Conservation (phyloP, 192 early-diverging fungal genomes). For the Geranomyces variabilis region DNA sequence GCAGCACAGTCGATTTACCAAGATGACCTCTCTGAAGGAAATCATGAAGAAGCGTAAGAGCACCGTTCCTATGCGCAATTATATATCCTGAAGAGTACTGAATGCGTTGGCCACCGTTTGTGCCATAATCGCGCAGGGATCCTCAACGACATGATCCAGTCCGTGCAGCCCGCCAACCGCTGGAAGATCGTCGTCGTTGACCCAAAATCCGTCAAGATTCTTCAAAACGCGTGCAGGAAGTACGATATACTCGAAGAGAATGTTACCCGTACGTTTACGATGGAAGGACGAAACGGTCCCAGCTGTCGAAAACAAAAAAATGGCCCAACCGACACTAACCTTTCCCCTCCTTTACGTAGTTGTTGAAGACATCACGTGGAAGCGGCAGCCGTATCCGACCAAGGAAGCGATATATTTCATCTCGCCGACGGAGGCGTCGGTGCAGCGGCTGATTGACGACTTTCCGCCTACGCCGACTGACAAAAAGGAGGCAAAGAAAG, state of each 20-base stretch:
- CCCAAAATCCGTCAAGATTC: constrained; percentile 69
- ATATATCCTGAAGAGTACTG: background rate
- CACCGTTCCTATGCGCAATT: background rate
- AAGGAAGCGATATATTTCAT: constrained; percentile 71
- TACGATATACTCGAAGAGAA: constrained; percentile 76
- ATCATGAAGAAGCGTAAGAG: constrained; percentile 32
- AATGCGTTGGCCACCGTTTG: too few relatives aligned
- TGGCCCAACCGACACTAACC: background rate
- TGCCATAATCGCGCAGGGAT: constrained; percentile 42
- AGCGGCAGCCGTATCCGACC: constrained; percentile 56
- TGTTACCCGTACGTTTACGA: constrained; percentile 60
- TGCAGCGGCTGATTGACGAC: constrained; percentile 55
- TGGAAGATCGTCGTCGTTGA: constrained; percentile 89
- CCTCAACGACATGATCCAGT: constrained; percentile 73
- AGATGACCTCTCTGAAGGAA: constrained; percentile 32
- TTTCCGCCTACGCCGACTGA: constrained; percentile 34
- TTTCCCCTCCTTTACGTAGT: constrained; percentile 34
- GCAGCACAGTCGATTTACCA: background rate
- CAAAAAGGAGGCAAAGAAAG: constrained; percentile 28
- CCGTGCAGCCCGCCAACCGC: constrained; percentile 69
- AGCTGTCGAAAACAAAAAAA: background rate
- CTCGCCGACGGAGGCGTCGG: constrained; percentile 43
- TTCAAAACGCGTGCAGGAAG: constrained; percentile 78
- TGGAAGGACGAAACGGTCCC: too few relatives aligned
- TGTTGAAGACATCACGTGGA: constrained; percentile 59